Evolutionary conservation across 768 basidiomycete genomes (phyloP).

Genomic region (Lactifluus volemus): DNA sequence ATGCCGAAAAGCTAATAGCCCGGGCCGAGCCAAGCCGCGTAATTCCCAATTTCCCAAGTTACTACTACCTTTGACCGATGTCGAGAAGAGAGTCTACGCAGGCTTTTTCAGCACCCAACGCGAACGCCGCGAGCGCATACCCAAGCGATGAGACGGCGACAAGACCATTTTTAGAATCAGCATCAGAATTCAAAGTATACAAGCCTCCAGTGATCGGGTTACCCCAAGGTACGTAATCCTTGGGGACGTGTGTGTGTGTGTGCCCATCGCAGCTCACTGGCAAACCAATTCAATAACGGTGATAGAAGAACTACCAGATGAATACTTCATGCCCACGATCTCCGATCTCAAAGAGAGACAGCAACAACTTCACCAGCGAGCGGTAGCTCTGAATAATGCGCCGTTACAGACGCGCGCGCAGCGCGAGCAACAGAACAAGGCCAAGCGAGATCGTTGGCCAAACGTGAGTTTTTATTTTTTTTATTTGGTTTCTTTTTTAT

Average conservation of each 20-base stretch:
- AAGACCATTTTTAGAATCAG: neutral
- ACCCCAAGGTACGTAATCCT: conserved; percentile 3
- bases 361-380: conserved; percentile 48
- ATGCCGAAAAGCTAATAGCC: neutral
- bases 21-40: neutral
- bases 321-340: conserved; percentile 63
- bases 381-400: conserved; percentile 54
- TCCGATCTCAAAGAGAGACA: conserved; percentile 67
- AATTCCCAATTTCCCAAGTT: too few relatives aligned
- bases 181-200: conserved; percentile 16
- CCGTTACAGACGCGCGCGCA: conserved; percentile 59
- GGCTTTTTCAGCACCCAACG: neutral
- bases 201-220: neutral
- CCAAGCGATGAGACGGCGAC: neutral
- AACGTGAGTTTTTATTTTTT: conserved; percentile 34
- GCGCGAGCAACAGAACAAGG: conserved; percentile 53
- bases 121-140: neutral
- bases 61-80: conserved; percentile 1
- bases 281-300: neutral
- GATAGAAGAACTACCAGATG: conserved; percentile 47
- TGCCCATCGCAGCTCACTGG: too few relatives aligned
- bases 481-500: neutral
- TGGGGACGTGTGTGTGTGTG: neutral
- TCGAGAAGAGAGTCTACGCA: neutral
- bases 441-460: conserved; percentile 63